Base-by-base conservation (phyloP, 345 rosid genomes). In the Pugionium cornutum region DNA sequence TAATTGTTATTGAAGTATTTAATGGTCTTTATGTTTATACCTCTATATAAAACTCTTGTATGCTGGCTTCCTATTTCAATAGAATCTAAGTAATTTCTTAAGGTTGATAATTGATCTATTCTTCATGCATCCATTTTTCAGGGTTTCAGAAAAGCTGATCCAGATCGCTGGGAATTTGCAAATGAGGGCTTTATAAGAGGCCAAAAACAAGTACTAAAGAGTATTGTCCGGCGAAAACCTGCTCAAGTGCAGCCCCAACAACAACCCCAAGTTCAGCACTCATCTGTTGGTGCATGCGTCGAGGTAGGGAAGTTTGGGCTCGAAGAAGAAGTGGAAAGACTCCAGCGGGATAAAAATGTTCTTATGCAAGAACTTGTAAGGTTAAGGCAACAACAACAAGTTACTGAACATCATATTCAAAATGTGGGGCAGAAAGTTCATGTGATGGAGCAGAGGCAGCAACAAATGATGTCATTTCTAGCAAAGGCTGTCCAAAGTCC, bases 381-480 rank as follows among this genome's bases (percentile, higher is more conserved):
- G 83, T 74, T 89, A 71, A 87, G 97, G 78, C 95, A 89, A 71
- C 92, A 85, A 61, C 97, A 89, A 72, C 92, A 87, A 72, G 35
- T 82, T 8, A 89, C 97, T 0, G 97, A 89, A 57, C 58, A 69
- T 64, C 92, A 89, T 75, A 74, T 89, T 73, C 95, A 87, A 62
- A 74, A 81, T n/a, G 89, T 89, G 62, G 88, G 86, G 52, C 89
- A 87, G 71, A 86, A 89, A 58, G 92, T 89, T 63, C 89, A 87
- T 64, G 87, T 79, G n/a, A 89, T 89, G 97, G 97, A 89, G 81
- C 97, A 87, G 79, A 80, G 95, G 53, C 97, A 89, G 79, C 95
- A 85, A 64, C 95, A 89, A 45, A 89, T 89, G 90, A 89, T 89
- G 95, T 85, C 92, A 1, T 89, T 89, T 62, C 78, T 89, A 35